Percentiles rank a stretch among this genome's conserved stretches.
Conservation (phyloP, 1,139 yeast genomes). For the Torulaspora globosa region DNA sequence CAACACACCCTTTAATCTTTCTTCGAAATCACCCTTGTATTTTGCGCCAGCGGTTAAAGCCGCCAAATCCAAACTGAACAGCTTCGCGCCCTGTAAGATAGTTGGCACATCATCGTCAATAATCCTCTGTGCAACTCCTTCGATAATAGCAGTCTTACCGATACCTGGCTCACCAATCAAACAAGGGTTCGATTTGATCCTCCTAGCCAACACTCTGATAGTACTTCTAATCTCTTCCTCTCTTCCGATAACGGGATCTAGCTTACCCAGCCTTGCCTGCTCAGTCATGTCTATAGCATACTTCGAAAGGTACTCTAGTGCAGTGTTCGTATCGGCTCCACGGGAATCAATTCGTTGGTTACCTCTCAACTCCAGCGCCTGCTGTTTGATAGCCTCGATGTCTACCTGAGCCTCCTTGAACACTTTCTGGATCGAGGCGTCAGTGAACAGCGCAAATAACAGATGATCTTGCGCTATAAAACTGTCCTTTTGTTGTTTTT, state of each 20-base stretch:
- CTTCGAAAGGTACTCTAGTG: conserved; percentile 78
- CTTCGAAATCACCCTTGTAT: conserved; percentile 93
- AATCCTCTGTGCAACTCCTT: conserved; percentile 97
- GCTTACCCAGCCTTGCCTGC: conserved; percentile 86
- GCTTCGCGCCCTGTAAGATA: conserved; percentile 70
- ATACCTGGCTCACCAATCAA: conserved; percentile 99
- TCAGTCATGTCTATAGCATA: conserved; percentile 93
- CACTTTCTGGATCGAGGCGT: conserved; percentile 62
- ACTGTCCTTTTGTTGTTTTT: conserved; percentile 83
- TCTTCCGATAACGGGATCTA: conserved; percentile 98
- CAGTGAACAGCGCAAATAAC: conserved; percentile 78
- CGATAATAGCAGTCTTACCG: conserved; percentile 96
- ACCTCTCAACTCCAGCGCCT: conserved; percentile 84
- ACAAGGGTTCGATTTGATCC: conserved; percentile 95
- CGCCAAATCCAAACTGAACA: conserved; percentile 82
- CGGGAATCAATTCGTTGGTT: conserved; percentile 88
- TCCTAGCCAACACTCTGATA: conserved; percentile 87
- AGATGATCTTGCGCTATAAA: conserved; percentile 94
- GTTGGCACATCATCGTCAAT: conserved; percentile 94
- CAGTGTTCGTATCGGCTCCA: conserved; percentile 84
- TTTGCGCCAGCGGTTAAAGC: conserved; percentile 91
- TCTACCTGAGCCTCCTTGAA: conserved; percentile 72
- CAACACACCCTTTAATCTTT: conserved; percentile 87
- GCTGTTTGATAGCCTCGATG: conserved; percentile 68
- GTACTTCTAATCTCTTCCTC: conserved; percentile 97